Percentiles rank a stretch among this genome's conserved stretches.
Evolutionary conservation across 257 asterid genomes (phyloP).

Genomic region (Capsicum rhomboideum): DNA sequence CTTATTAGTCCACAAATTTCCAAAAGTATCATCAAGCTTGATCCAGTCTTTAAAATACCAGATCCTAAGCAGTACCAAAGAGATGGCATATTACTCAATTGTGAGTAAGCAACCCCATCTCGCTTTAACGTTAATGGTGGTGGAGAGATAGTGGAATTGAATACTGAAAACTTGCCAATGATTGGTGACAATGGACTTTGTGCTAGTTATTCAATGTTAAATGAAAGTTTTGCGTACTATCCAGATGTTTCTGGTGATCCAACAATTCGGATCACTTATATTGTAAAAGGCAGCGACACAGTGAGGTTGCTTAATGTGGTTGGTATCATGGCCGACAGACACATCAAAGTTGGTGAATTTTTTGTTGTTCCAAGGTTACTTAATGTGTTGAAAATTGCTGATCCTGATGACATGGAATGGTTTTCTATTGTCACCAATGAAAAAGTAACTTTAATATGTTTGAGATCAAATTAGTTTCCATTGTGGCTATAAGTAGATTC

Average conservation of each 20-base stretch:
- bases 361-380: slow-evolving; percentile 64
- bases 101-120: slow-evolving; percentile 40
- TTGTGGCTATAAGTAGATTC: background rate
- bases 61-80: slow-evolving; percentile 44
- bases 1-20: slow-evolving; percentile 36
- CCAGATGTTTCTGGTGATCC: slow-evolving; percentile 88
- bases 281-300: too few species aligned
- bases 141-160: too few species aligned
- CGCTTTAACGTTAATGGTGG: too few species aligned
- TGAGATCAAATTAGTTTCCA: background rate
- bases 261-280: too few species aligned
- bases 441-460: slow-evolving; percentile 14
- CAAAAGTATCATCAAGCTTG: slow-evolving; percentile 49
- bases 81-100: slow-evolving; percentile 51
- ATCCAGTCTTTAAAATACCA: slow-evolving; percentile 35
- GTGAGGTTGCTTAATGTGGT: too few species aligned
- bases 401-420: slow-evolving; percentile 80
- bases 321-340: slow-evolving; percentile 48
- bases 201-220: background rate
- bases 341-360: slow-evolving; percentile 47
- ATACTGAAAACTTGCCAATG: too few species aligned
- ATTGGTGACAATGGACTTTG: too few species aligned
- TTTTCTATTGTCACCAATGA: slow-evolving; percentile 83
- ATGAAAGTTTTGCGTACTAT: slow-evolving; percentile 68
- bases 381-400: too few species aligned